Conservation (phyloP, 2,329 filamentous ascomycete genomes). For the Penicillium sp. region DNA sequence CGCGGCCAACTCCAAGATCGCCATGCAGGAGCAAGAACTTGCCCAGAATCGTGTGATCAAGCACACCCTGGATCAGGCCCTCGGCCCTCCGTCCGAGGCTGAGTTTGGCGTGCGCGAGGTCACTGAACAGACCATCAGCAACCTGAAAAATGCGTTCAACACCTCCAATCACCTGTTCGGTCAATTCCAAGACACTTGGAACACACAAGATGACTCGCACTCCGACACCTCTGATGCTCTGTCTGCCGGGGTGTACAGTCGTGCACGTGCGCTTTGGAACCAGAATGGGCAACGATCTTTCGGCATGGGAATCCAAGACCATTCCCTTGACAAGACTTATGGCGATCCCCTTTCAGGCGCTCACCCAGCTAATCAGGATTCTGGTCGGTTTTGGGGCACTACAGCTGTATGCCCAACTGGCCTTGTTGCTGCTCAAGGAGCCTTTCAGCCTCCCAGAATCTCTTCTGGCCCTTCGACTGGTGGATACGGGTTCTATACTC, state of each 20-base stretch:
- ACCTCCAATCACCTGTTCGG: constrained; percentile 48
- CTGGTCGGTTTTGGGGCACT: constrained; percentile 35
- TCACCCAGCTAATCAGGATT: constrained; percentile 28
- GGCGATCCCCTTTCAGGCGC: constrained; percentile 25
- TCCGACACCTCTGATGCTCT: constrained; percentile 49
- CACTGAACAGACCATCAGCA: constrained; percentile 53
- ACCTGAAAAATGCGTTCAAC: constrained; percentile 56
- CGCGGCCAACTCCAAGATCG: constrained; percentile 59
- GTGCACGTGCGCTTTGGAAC: constrained; percentile 37
- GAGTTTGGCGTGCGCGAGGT: constrained; percentile 53
- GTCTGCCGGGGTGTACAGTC: constrained; percentile 45
- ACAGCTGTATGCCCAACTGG: constrained; percentile 20
- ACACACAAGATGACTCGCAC: constrained; percentile 44
- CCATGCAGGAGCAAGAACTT: constrained; percentile 62
- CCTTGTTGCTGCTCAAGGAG: constrained; percentile 17
- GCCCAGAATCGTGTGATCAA: constrained; percentile 62
- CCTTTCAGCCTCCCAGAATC: constrained; percentile 35
- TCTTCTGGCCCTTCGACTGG: constrained; percentile 37
- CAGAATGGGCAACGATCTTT: constrained; percentile 29
- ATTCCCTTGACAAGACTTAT: constrained; percentile 30
- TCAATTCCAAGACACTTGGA: constrained; percentile 48
- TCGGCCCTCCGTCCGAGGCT: constrained; percentile 56
- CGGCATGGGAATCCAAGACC: constrained; percentile 28
- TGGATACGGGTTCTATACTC: constrained; percentile 31
- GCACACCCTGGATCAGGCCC: constrained; percentile 61